Evolutionary conservation across 306 rosid species (phyloP), one percentile per base, ranked within the genome.

Genomic region (Mimosa pudica): DNA sequence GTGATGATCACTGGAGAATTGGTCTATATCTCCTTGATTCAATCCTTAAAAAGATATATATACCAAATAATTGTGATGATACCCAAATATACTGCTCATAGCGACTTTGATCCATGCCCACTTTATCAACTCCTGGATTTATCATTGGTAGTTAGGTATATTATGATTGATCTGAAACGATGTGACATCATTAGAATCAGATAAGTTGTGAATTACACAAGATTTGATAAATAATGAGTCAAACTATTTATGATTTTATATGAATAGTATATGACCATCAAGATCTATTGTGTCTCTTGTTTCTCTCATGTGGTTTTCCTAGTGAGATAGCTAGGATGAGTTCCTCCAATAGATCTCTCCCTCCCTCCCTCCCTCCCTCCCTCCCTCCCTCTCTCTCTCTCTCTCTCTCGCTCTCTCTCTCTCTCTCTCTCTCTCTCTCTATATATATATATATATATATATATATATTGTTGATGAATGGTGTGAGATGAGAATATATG

Each of bases 31-130:
- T 2, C 4, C 42, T 38, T 11, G 52, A 14, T 11, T 48, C 10
- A 48, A 48, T 38, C 42, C 12, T 48, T 10, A 17, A 17, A 24
- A 54, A 61, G 66, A 58, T 30, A n/a, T n/a, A n/a, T n/a, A n/a
- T n/a, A 9, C 65, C 65, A 60, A 24, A 3, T 18, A 9, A 24
- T 24, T 24, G 30, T 24, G 30, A 24, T 24, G 30, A 24, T 24
- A 24, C 30, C 30, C 30, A 24, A 24, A 24, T 24, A 24, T 60
- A 60, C 10, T 60, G 36, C 35, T 55, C 63, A 10, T 30, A 14
- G 10, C 16, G 38, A 71, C 75, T 66, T 85, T 87, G 91, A 20
- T 89, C 86, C 87, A 82, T 82, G 20, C 65, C 78, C 90, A 88
- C 89, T 85, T 71, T 52, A 82, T 89, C 81, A 87, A 83, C 17